Percentiles rank a stretch among this genome's conserved stretches.
Conservation (phyloP, 2,329 filamentous ascomycete genomes). For the Fusarium sp. region DNA sequence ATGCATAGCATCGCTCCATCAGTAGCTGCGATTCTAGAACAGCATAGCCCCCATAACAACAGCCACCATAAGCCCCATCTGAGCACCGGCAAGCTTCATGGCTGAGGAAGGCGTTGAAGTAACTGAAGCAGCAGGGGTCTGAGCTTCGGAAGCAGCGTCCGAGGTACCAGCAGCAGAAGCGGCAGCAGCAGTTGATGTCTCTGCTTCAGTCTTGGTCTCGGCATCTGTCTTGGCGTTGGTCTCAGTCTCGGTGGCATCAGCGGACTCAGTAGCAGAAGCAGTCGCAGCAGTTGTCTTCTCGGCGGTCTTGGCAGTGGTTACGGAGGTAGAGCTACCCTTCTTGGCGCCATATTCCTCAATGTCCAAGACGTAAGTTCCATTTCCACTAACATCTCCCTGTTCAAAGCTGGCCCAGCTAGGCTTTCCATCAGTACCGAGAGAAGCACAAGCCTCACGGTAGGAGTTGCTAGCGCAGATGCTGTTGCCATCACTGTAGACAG, state of each 20-base stretch:
- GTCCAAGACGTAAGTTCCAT: conserved; percentile 24
- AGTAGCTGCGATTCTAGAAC: not conserved
- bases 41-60: not conserved
- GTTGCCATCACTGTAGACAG: conserved; percentile 27
- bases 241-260: conserved; percentile 3
- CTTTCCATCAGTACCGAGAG: conserved; percentile 14
- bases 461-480: conserved; percentile 33
- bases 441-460: conserved; percentile 31
- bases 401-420: conserved; percentile 33
- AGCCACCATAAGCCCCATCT: not conserved
- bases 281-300: not conserved
- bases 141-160: not conserved
- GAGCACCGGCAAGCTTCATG: not conserved
- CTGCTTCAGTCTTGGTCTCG: not conserved
- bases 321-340: conserved; percentile 13
- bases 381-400: not conserved
- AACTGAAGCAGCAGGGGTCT: not conserved
- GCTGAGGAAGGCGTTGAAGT: not conserved
- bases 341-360: conserved; percentile 19
- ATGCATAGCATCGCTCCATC: not conserved
- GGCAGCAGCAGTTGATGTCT: not conserved
- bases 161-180: not conserved
- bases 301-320: conserved; percentile 13
- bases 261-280: not conserved
- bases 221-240: not conserved